These are phyloP conservation scores for Tetracladium setigerum DNA, from an alignment of 495 filamentous ascomycete genomes.

Conservation along the genomic window DNA sequence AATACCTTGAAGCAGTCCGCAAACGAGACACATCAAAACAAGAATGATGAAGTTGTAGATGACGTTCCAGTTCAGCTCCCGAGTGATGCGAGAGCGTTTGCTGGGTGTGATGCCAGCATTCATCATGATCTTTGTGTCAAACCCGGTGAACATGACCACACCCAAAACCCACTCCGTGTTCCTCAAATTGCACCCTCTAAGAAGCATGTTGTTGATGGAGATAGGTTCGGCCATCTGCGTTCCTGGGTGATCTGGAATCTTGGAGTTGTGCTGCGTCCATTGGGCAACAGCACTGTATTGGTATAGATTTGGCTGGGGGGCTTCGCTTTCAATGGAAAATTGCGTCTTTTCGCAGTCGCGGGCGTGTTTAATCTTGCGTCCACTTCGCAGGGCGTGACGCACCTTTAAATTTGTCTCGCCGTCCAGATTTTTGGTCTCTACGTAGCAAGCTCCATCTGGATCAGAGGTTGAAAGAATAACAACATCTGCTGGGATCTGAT, in stretches of 20 bases:
- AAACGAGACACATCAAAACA: slow-evolving; percentile 81
- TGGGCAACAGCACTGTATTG: slow-evolving; percentile 82
- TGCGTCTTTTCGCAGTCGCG: slow-evolving; percentile 82
- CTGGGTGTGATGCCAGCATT: slow-evolving; percentile 96
- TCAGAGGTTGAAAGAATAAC: slow-evolving; percentile 96
- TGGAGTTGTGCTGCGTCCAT: slow-evolving; percentile 70
- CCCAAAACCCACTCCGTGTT: slow-evolving; percentile 97
- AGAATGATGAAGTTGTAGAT: slow-evolving; percentile 94
- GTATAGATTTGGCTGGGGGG: slow-evolving; percentile 89
- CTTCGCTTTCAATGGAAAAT: slow-evolving; percentile 86
- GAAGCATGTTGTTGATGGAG: slow-evolving; percentile 86
- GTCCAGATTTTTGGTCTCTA: slow-evolving; percentile 97
- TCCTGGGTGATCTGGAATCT: slow-evolving; percentile 47
- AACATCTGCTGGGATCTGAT: slow-evolving; percentile 91
- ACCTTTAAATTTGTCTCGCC: slow-evolving; percentile 98
- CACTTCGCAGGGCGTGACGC: slow-evolving; percentile 80
- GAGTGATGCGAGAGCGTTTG: slow-evolving; percentile 84
- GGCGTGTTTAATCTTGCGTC: slow-evolving; percentile 78
- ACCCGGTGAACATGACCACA: slow-evolving; percentile 92
- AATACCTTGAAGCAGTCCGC: slow-evolving; percentile 76
- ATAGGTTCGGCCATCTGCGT: slow-evolving; percentile 87
- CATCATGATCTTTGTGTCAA: slow-evolving; percentile 99
- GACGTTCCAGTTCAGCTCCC: slow-evolving; percentile 95
- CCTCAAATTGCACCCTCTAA: slow-evolving; percentile 85
- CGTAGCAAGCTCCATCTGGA: slow-evolving; percentile 89